These are phyloP conservation scores for Actinidia arguta DNA, from an alignment of 179 eudicot genomes.

Conservation along the genomic window DNA sequence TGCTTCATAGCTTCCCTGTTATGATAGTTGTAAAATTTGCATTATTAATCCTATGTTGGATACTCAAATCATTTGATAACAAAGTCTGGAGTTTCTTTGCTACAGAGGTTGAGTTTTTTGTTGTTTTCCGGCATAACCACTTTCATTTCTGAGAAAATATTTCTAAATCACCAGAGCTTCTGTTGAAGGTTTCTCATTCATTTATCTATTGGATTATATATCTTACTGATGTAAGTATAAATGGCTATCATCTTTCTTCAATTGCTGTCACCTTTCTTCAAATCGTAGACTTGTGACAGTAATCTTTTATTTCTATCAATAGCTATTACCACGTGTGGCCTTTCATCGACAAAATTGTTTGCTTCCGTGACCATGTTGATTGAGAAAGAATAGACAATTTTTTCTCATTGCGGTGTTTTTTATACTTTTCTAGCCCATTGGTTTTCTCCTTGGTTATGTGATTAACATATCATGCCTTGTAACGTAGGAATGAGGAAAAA, in stretches of 20 bases:
- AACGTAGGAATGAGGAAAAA: background rate
- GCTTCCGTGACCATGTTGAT: slow-evolving; percentile 75
- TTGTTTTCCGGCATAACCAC: slow-evolving; percentile 63
- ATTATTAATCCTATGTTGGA: background rate
- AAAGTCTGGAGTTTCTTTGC: background rate
- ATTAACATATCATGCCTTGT: background rate
- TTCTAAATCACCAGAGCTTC: slow-evolving; percentile 72
- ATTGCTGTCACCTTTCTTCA: background rate
- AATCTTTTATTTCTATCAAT: slow-evolving; percentile 3
- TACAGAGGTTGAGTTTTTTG: slow-evolving; percentile 21
- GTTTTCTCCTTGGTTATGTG: background rate
- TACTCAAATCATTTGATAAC: background rate
- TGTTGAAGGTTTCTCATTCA: slow-evolving; percentile 74
- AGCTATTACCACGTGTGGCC: slow-evolving; percentile 71
- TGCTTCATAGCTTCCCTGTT: slow-evolving; percentile 8
- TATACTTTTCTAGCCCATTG: background rate
- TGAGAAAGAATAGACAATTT: slow-evolving; percentile 34
- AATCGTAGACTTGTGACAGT: background rate
- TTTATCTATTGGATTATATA: slow-evolving; percentile 66
- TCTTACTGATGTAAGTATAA: slow-evolving; percentile 76
- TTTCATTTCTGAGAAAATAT: slow-evolving; percentile 74
- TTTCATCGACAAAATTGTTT: slow-evolving; percentile 77
- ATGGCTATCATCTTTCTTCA: background rate
- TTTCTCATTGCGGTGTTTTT: background rate
- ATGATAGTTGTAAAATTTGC: background rate